Evolutionary conservation across 192 early-diverging fungal species (phyloP).

Genomic region (Podila verticillata): DNA sequence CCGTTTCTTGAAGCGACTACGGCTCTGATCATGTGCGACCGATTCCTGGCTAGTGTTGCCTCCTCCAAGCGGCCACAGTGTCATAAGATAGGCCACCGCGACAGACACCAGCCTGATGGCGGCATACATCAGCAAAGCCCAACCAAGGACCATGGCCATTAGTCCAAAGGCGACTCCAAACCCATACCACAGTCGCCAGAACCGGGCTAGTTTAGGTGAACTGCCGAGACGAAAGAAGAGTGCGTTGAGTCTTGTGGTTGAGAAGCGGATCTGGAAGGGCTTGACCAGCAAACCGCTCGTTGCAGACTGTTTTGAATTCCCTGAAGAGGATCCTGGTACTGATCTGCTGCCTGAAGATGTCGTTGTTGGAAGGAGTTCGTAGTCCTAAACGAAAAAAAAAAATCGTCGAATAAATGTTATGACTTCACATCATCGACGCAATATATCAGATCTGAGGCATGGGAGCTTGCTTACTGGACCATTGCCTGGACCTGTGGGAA

Average conservation of each 20-base stretch:
- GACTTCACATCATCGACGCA: too few relatives aligned
- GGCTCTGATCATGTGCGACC: not conserved
- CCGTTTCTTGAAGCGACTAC: constrained; percentile 11
- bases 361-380: constrained; percentile 32
- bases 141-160: constrained; percentile 56
- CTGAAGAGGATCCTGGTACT: constrained; percentile 1
- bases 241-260: constrained; percentile 57
- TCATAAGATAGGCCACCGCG: constrained; percentile 10
- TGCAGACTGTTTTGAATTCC: not conserved
- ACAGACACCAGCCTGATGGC: constrained; percentile 47
- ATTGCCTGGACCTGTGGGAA: constrained; percentile 36
- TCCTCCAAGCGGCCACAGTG: constrained; percentile 15
- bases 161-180: constrained; percentile 59
- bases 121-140: constrained; percentile 58
- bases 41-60: not conserved
- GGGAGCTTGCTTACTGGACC: constrained; percentile 22
- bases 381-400: constrained; percentile 23
- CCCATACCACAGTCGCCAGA: constrained; percentile 71
- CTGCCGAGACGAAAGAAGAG: constrained; percentile 53
- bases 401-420: too few relatives aligned
- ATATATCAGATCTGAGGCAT: not conserved
- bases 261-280: constrained; percentile 59
- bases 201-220: constrained; percentile 35
- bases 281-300: constrained; percentile 43
- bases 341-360: constrained; percentile 2